These are phyloP conservation scores for Colletotrichum euphorbiae DNA, from an alignment of 2,329 filamentous ascomycete genomes.

Conservation along the genomic window DNA sequence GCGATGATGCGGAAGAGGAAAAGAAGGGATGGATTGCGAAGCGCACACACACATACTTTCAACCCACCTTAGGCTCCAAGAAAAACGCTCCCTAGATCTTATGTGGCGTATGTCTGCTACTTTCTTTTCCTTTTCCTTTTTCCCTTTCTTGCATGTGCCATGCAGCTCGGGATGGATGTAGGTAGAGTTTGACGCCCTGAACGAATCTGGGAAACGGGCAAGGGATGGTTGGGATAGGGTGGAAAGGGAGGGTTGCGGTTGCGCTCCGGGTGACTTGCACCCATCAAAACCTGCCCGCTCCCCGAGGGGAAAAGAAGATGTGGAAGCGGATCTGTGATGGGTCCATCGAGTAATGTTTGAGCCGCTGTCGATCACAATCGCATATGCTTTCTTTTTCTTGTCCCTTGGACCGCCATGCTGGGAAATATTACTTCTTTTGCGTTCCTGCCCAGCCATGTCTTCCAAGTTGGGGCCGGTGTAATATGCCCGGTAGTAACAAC, in stretches of 20 bases:
- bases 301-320: not conserved
- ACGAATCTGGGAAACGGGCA: not conserved
- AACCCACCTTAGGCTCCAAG: not conserved
- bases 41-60: constrained; percentile 4
- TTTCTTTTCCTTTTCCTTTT: not conserved
- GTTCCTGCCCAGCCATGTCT: too few relatives aligned
- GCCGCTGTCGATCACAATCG: constrained; percentile 33
- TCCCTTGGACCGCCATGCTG: not conserved
- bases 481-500: too few relatives aligned
- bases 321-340: not conserved
- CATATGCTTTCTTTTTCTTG: constrained; percentile 25
- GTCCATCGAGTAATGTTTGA: constrained; percentile 13
- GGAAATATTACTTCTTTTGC: too few relatives aligned
- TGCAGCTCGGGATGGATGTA: not conserved
- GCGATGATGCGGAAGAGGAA: not conserved
- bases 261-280: too few relatives aligned
- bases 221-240: not conserved
- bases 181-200: constrained; percentile 1
- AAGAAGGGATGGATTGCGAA: not conserved
- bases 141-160: constrained; percentile 16
- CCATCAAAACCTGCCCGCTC: too few relatives aligned
- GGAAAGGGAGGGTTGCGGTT: too few relatives aligned
- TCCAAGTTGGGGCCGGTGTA: too few relatives aligned
- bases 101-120: not conserved
- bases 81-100: not conserved